Percentiles rank a stretch among this genome's conserved stretches.
Conservation (phyloP, 108 stramenopile genomes). For the Nitzschia sp. region DNA sequence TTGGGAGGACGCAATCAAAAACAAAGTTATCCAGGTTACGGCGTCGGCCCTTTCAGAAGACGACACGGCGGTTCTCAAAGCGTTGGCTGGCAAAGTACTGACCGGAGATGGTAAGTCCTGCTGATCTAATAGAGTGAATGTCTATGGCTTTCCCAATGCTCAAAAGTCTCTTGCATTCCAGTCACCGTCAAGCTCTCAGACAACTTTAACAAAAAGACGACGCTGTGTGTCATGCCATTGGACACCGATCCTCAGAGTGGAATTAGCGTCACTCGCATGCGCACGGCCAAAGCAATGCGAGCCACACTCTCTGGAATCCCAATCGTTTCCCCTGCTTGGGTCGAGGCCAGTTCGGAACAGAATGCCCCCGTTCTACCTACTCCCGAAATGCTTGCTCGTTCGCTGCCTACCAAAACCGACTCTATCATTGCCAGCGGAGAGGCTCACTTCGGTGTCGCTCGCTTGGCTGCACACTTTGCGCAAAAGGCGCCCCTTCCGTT, state of each 20-base stretch:
- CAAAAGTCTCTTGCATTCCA: constrained; percentile 17
- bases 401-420: constrained; percentile 44
- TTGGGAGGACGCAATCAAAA: constrained; percentile 14
- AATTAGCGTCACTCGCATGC: constrained; percentile 44
- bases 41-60: constrained; percentile 60
- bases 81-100: constrained; percentile 44
- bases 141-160: not conserved
- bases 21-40: constrained; percentile 35
- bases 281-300: constrained; percentile 82
- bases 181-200: constrained; percentile 59
- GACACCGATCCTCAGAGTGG: constrained; percentile 7
- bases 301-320: constrained; percentile 74
- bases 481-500: constrained; percentile 19
- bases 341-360: constrained; percentile 11
- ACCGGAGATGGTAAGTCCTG: constrained; percentile 43
- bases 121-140: not conserved
- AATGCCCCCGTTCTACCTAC: not conserved
- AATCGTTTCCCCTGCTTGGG: constrained; percentile 73
- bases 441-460: constrained; percentile 53
- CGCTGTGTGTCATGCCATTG: constrained; percentile 60
- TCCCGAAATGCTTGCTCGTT: constrained; percentile 41
- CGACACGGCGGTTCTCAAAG: constrained; percentile 47
- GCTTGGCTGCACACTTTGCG: constrained; percentile 43
- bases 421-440: not conserved
- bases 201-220: constrained; percentile 60